Percentiles rank a stretch among this genome's conserved stretches.
Conservation (phyloP, 495 filamentous ascomycete species). For the Daldinia childiae region DNA sequence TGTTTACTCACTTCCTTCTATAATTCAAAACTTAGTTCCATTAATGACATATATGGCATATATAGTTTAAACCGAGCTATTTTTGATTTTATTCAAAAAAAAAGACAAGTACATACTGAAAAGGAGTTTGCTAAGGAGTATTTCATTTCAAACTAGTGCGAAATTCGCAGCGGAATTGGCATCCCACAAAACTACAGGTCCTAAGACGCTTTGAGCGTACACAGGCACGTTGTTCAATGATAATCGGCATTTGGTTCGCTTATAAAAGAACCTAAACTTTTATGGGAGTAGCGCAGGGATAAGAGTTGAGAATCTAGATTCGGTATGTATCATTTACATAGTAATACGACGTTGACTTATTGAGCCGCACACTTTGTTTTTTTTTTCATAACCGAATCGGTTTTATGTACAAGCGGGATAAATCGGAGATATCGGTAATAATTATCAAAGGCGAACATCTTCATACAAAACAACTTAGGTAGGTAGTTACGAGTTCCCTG, state of each 20-base stretch:
- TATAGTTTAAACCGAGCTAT: background rate
- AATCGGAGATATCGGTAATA: constrained; percentile 16
- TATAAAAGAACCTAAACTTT: constrained; percentile 27
- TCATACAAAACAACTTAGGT: background rate
- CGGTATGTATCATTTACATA: background rate
- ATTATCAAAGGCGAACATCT: background rate
- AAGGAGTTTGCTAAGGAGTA: background rate
- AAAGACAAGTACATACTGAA: background rate
- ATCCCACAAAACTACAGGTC: constrained; percentile 17
- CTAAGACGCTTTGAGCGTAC: constrained; percentile 8
- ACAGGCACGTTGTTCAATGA: constrained; percentile 21
- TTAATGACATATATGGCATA: background rate
- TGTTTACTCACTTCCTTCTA: background rate
- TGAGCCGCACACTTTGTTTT: constrained; percentile 32
- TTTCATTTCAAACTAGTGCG: constrained; percentile 25
- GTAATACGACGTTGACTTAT: constrained; percentile 29
- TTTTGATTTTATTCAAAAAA: background rate
- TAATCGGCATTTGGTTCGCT: constrained; percentile 33
- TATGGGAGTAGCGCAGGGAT: constrained; percentile 13
- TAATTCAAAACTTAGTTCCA: background rate
- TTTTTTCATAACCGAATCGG: background rate
- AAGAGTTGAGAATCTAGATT: constrained; percentile 10
- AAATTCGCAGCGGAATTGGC: constrained; percentile 26
- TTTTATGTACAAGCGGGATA: background rate
- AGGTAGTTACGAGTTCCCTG: background rate